Evolutionary conservation across 768 basidiomycete genomes (phyloP).

Genomic region (Mycena alexandri): DNA sequence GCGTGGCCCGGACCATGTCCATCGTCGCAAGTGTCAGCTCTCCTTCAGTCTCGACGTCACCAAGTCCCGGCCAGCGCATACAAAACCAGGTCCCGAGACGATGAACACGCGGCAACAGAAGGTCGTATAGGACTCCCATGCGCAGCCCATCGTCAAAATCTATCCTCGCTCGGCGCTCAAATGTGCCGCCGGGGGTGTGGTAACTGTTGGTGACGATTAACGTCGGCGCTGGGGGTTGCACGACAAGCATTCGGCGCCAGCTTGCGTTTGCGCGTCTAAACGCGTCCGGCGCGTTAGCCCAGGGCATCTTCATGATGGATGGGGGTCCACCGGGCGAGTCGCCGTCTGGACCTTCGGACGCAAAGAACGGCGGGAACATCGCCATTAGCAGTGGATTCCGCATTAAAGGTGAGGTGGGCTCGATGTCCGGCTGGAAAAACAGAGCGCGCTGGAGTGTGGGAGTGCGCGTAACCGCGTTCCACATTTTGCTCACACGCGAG

Average conservation of each 20-base stretch:
- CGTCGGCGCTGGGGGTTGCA: constrained; percentile 2
- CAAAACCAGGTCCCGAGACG: too few species aligned
- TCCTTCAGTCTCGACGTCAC: too few species aligned
- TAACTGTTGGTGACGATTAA: background rate
- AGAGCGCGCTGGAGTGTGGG: constrained; percentile 1
- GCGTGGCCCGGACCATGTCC: too few species aligned
- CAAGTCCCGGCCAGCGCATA: too few species aligned
- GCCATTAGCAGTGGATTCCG: constrained; percentile 1
- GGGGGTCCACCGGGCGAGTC: background rate
- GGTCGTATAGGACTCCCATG: background rate
- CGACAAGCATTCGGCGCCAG: constrained; percentile 14
- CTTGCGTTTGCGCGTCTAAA: constrained; percentile 3
- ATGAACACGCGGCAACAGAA: background rate
- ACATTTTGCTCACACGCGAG: constrained; percentile 7
- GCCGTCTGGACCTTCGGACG: background rate
- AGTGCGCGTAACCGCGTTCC: background rate
- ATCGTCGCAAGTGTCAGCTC: too few species aligned
- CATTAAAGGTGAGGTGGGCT: background rate
- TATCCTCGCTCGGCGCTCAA: too few species aligned
- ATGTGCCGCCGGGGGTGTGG: background rate
- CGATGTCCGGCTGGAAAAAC: background rate
- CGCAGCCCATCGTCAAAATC: background rate
- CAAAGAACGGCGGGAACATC: constrained; percentile 10
- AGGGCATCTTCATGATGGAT: constrained; percentile 2
- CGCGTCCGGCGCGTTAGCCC: background rate